Evolutionary conservation across 2,329 filamentous ascomycete genomes (phyloP), one percentile per base, ranked within the genome.

Genomic region (Coniochaeta sp.): DNA sequence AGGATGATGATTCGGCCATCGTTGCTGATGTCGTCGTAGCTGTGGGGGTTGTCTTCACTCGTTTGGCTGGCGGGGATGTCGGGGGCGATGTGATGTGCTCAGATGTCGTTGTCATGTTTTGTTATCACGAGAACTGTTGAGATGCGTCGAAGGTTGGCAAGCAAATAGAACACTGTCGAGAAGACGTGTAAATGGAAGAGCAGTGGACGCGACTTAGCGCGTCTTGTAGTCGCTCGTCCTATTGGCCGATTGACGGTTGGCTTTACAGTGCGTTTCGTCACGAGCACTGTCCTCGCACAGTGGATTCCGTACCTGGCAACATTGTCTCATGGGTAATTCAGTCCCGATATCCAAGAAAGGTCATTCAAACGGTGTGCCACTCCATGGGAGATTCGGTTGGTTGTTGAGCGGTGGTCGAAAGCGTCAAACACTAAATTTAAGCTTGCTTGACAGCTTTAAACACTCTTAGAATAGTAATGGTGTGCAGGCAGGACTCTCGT

Each of bases 11-110:
- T 10, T 76, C 72, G 52, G 14, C 72, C 63, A 78, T 68, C 58
- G 65, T 60, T 36, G 63, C 57, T 62, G 64, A 65, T 26, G 44
- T 16, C 6, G 5, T 24, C 9, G 9, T 50, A 44, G 40, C 4
- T 8, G 42, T 19, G 66, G 66, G 67, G 66, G 77, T 72, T 63
- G 85, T 85, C 80, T 92, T 95, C 69, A 89, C 83, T 71, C 91
- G 86, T 79, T 96, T 96, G 55, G 90, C 81, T 28, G 90, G 85
- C 30, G 91, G 91, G 9, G 90, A 93, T 16, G 82, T 81, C 44
- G 88, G 87, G 26, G 86, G 80, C 58, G 85, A 84, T 55, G 85
- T 68, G 57, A 65, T 63, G 60, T 68, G 62, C 60, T 70, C 70
- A 58, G 70, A 66, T 56, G 71, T 69, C 63, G 68, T 72, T 66